phyloP scores from a whole-genome alignment of 352 stramenopile species.

The Lagenidium sp. region DNA sequence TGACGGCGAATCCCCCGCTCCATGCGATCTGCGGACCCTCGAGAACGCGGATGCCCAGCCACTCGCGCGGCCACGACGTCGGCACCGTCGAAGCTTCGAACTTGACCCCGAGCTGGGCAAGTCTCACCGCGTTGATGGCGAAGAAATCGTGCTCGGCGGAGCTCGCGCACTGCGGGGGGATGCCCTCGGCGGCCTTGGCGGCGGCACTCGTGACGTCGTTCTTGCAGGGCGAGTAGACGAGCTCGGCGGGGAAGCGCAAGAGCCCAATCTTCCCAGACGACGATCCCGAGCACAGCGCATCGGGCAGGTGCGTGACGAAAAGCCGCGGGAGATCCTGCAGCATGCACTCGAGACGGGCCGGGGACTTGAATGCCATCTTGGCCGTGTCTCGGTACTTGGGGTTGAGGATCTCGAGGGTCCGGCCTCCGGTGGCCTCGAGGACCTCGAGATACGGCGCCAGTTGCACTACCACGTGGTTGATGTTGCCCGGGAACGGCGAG shows the following conservation, averaged over 20 bases:
- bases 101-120: conserved; percentile 14
- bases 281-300: conserved; percentile 3
- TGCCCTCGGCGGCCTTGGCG: conserved; percentile 34
- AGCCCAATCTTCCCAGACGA: conserved; percentile 34
- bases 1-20: conserved; percentile 15
- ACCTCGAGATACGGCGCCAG: conserved; percentile 39
- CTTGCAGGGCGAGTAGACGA: conserved; percentile 74
- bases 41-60: conserved; percentile 13
- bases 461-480: conserved; percentile 57
- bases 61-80: not conserved
- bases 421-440: conserved; percentile 33
- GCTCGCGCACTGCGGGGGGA: conserved; percentile 52
- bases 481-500: conserved; percentile 63
- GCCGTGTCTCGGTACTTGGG: conserved; percentile 19
- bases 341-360: conserved; percentile 67
- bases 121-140: conserved; percentile 29
- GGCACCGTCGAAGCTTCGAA: not conserved
- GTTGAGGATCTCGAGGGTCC: conserved; percentile 67
- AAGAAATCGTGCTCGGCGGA: conserved; percentile 64
- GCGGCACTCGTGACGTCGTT: conserved; percentile 50
- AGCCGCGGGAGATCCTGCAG: conserved; percentile 75
- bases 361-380: conserved; percentile 40
- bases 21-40: conserved; percentile 37
- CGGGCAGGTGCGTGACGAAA: conserved; percentile 21
- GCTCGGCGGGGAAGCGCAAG: conserved; percentile 37